A percentile compares a stretch with the other conserved stretches of the same genome.
These are phyloP conservation scores for Suhomyces atakaporum DNA, from an alignment of 1,139 yeast genomes.

Conservation along the genomic window DNA sequence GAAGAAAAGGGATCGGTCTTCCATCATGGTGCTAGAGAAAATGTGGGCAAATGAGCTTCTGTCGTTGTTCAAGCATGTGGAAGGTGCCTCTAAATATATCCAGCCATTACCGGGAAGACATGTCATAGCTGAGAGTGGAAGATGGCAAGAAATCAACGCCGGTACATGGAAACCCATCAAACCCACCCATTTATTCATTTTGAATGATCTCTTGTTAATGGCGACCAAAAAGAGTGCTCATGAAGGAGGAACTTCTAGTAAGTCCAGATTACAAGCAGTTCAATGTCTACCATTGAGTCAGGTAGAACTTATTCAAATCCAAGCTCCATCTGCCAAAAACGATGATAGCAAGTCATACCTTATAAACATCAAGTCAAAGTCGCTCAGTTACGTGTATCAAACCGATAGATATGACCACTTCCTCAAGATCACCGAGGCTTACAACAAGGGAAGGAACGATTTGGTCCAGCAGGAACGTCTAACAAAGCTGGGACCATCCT, in stretches of 20 bases:
- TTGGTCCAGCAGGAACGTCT: constrained; percentile 51
- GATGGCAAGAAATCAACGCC: constrained; percentile 86
- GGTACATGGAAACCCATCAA: constrained; percentile 85
- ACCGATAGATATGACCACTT: constrained; percentile 65
- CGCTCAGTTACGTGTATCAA: constrained; percentile 60
- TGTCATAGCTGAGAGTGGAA: constrained; percentile 73
- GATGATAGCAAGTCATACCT: constrained; percentile 37
- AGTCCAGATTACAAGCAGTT: constrained; percentile 60
- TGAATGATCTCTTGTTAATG: constrained; percentile 75
- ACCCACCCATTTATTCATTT: constrained; percentile 71
- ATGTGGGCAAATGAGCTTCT: constrained; percentile 80
- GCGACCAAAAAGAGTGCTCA: constrained; percentile 60
- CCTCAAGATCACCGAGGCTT: constrained; percentile 56
- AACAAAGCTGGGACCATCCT: constrained; percentile 30
- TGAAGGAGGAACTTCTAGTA: constrained; percentile 21
- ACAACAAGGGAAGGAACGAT: constrained; percentile 67
- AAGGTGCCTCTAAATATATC: constrained; percentile 82
- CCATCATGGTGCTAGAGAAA: constrained; percentile 71
- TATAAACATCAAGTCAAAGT: constrained; percentile 49
- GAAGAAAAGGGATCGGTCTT: constrained; percentile 57
- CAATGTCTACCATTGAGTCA: constrained; percentile 80
- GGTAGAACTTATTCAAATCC: constrained; percentile 50
- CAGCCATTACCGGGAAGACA: constrained; percentile 83
- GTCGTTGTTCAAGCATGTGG: constrained; percentile 77
- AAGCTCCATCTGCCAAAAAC: constrained; percentile 21